These are phyloP conservation scores for Amaranthus palmeri DNA, from an alignment of 148 eudicot genomes.

Conservation along the genomic window DNA sequence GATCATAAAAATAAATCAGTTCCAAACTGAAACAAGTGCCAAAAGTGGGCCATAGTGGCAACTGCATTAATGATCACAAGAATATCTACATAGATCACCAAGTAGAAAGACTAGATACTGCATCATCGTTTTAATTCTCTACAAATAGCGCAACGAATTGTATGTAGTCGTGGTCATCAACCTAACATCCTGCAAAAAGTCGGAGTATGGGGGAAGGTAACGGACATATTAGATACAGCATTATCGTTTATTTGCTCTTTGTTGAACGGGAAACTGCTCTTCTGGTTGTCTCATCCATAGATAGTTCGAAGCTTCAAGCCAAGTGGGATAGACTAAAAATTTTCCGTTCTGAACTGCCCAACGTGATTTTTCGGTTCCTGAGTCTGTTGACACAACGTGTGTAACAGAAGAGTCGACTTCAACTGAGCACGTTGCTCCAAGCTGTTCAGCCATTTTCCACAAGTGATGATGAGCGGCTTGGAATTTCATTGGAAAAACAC, in stretches of 20 bases:
- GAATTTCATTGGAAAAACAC: conserved; percentile 47
- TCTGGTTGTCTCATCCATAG: conserved; percentile 65
- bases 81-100: too few relatives aligned
- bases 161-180: too few relatives aligned
- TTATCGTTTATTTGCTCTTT: background rate
- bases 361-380: conserved; percentile 67
- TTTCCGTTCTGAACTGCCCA: conserved; percentile 64
- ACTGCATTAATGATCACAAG: too few relatives aligned
- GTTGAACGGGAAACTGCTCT: conserved; percentile 53
- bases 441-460: conserved; percentile 75
- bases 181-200: too few relatives aligned
- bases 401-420: conserved; percentile 50
- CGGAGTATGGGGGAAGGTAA: too few relatives aligned
- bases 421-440: conserved; percentile 65
- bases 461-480: conserved; percentile 41
- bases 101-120: too few relatives aligned
- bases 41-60: too few relatives aligned
- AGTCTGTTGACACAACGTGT: conserved; percentile 59
- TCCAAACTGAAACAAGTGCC: too few relatives aligned
- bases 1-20: too few relatives aligned
- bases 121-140: too few relatives aligned
- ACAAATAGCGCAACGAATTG: too few relatives aligned
- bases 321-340: conserved; percentile 57
- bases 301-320: conserved; percentile 72
- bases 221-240: too few relatives aligned